Base-by-base conservation (phyloP, 2,329 filamentous ascomycete genomes). In the Xylariales sp. region DNA sequence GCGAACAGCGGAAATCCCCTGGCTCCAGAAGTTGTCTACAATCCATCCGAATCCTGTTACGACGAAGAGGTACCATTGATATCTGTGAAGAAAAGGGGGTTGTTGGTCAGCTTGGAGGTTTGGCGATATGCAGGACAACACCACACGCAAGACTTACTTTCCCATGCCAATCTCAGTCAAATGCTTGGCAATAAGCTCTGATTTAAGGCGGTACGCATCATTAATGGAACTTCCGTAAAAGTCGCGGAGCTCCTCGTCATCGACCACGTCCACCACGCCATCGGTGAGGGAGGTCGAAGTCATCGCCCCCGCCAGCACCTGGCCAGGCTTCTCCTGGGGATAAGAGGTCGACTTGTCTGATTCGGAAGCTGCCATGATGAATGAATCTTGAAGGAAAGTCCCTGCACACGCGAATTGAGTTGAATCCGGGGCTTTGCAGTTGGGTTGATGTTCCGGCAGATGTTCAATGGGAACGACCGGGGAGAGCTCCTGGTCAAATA, bases 1-100 rank as follows among this genome's bases (percentile, higher is more conserved):
- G 1, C 59, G 54, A 4, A 57, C 48, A 7, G 58, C 57, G 12
- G 53, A 56, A 43, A 62, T 58, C 17, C 59, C 60, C 41, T 63
- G 60, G 5, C 50, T 56, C 56, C 58, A 63, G 40, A 63, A 60
- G 41, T 69, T 69, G 51, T 69, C 65, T 14, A 66, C 57, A 30
- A 68, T 63, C 62, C 63, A 70, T 16, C 67, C 66, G 29, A 67
- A 65, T 19, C 67, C 67, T n/a, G 59, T 66, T n/a, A 70, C 60
- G 12, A 67, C 50, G 43, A 70, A 70, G 2, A 70, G 56, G 6
- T 53, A 53, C 63, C 65, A 67, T 52, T 69, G 66, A 33, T 60
- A 61, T 13, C 55, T 59, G 5, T 12, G 15, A 3, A 21, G 16
- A 5, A 11, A 6, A 28, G 7, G 5, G 6, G 7, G 15, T 33